Percentiles rank a stretch among this genome's conserved stretches.
These are phyloP conservation scores for Arthrobotrys conoides DNA, from an alignment of 2,329 filamentous ascomycete genomes.

Conservation along the genomic window DNA sequence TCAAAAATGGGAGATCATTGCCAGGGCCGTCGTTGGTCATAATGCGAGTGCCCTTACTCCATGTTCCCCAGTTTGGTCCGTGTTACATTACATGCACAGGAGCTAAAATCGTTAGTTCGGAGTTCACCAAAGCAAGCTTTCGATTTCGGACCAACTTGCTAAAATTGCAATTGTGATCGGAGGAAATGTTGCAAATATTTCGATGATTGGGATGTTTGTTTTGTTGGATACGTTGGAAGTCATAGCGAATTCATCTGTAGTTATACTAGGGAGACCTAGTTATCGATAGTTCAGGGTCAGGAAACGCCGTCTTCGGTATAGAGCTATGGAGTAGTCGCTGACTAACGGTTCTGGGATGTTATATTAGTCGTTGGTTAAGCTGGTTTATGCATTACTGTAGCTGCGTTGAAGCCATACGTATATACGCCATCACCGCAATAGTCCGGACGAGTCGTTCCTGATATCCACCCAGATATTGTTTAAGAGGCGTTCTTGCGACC, in stretches of 20 bases:
- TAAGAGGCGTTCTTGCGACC: neutral
- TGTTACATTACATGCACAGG: slow-evolving; percentile 15
- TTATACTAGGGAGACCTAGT: neutral
- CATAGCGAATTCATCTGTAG: neutral
- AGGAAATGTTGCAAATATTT: slow-evolving; percentile 1
- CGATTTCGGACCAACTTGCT: neutral
- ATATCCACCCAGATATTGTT: slow-evolving; percentile 21
- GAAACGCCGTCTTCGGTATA: neutral
- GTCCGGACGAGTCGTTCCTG: slow-evolving; percentile 14
- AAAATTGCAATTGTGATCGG: neutral
- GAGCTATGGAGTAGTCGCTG: slow-evolving; percentile 7
- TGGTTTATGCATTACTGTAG: slow-evolving; percentile 12
- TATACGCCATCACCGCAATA: neutral
- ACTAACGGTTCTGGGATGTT: slow-evolving; percentile 8
- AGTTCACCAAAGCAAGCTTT: neutral
- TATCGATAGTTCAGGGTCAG: slow-evolving; percentile 8
- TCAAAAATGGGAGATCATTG: slow-evolving; percentile 19
- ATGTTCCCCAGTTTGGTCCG: slow-evolving; percentile 6
- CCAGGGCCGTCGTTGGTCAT: slow-evolving; percentile 24
- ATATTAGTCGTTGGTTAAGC: slow-evolving; percentile 19
- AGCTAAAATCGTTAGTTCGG: slow-evolving; percentile 15
- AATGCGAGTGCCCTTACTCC: slow-evolving; percentile 10
- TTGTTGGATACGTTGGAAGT: slow-evolving; percentile 16
- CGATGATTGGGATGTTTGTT: neutral
- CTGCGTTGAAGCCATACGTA: slow-evolving; percentile 23